Evolutionary conservation across 2,329 filamentous ascomycete genomes (phyloP).

Genomic region (Trichoderma asperellum): DNA sequence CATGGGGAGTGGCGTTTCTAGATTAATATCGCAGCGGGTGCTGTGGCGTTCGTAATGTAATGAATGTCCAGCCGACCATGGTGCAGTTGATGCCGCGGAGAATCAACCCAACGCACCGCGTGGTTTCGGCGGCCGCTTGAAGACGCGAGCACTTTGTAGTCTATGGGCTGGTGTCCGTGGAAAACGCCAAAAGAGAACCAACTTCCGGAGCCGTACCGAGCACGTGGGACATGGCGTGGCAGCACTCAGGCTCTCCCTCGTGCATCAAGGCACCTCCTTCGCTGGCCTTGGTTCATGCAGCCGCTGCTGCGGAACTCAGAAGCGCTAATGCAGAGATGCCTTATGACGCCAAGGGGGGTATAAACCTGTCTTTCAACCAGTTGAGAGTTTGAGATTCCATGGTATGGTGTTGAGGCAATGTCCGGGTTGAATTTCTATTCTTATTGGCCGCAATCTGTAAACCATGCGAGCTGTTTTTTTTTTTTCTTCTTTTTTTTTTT

Average conservation of each 20-base stretch:
- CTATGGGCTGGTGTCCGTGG: not conserved
- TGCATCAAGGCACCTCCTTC: not conserved
- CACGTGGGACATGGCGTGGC: constrained; percentile 18
- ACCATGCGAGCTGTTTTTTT: not conserved
- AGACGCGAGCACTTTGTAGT: not conserved
- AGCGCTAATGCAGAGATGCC: constrained; percentile 9
- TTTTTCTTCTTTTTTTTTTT: not conserved
- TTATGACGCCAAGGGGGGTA: constrained; percentile 10
- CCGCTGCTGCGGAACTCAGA: constrained; percentile 13
- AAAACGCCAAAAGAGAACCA: not conserved
- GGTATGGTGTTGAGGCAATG: not conserved
- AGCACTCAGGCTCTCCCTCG: not conserved
- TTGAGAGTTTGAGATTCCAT: not conserved
- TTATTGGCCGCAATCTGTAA: not conserved
- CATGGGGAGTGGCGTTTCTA: not conserved
- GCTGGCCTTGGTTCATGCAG: constrained; percentile 20
- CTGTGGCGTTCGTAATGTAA: not conserved
- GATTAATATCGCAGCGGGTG: not conserved
- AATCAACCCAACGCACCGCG: not conserved
- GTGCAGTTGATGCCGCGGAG: not conserved
- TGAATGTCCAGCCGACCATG: not conserved
- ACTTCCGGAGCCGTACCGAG: constrained; percentile 12
- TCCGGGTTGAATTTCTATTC: not conserved
- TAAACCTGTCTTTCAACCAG: constrained; percentile 9
- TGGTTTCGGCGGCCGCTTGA: not conserved